These are phyloP conservation scores for Santalum album DNA, from an alignment of 164 flowering plant genomes.

Conservation along the genomic window DNA sequence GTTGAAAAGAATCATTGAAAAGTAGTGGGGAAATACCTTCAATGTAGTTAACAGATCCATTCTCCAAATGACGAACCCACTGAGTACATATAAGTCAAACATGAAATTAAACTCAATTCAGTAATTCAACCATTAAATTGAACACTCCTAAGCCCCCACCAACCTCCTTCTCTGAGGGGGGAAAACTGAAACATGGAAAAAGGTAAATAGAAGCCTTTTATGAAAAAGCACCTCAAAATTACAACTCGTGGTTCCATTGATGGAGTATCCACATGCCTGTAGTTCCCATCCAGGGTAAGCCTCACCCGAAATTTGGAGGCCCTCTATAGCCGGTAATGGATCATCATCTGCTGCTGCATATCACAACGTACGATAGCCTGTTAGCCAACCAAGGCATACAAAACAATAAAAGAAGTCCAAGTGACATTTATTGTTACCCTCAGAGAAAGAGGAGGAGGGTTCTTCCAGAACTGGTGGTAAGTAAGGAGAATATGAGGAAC, in stretches of 20 bases:
- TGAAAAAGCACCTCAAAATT: conserved; percentile 69
- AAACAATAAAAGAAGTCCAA: neutral
- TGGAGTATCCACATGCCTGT: conserved; percentile 79
- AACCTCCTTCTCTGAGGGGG: too few relatives aligned
- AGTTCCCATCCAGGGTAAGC: conserved; percentile 82
- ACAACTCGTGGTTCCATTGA: conserved; percentile 94
- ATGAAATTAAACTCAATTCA: neutral
- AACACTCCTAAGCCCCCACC: too few relatives aligned
- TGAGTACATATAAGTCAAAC: conserved; percentile 14
- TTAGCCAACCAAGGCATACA: neutral
- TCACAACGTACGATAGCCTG: neutral
- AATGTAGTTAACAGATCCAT: conserved; percentile 87
- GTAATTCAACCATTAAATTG: neutral
- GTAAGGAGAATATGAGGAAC: conserved; percentile 57
- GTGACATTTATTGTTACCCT: conserved; percentile 37
- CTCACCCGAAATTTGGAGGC: conserved; percentile 90
- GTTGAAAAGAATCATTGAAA: neutral
- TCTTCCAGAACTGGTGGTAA: conserved; percentile 90
- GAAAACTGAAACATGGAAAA: neutral
- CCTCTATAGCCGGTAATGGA: conserved; percentile 80
- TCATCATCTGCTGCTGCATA: conserved; percentile 86
- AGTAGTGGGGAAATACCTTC: conserved; percentile 40
- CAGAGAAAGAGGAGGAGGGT: conserved; percentile 90
- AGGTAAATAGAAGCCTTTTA: neutral
- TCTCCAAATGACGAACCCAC: conserved; percentile 94